Conservation (phyloP, 1,139 yeast genomes). For the Spathaspora sp. region DNA sequence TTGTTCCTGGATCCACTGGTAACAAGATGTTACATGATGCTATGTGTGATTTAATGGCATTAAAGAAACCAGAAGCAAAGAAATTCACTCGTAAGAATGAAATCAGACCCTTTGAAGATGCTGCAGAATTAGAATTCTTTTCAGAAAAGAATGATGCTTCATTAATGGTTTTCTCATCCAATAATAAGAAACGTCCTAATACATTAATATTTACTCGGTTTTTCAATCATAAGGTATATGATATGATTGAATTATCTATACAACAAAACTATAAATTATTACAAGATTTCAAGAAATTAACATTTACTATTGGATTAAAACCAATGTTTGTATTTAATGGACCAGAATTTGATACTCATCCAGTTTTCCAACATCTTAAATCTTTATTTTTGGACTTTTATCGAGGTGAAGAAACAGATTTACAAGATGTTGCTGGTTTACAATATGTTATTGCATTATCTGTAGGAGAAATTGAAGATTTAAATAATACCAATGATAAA, state of each 20-base stretch:
- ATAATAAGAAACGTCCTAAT: constrained; percentile 91
- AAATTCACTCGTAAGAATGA: constrained; percentile 87
- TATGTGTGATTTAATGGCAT: constrained; percentile 83
- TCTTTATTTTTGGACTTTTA: constrained; percentile 89
- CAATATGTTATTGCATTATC: constrained; percentile 88
- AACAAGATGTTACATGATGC: constrained; percentile 83
- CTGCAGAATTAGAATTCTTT: constrained; percentile 82
- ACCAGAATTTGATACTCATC: constrained; percentile 85
- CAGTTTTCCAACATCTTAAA: constrained; percentile 81
- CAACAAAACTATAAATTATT: constrained; percentile 69
- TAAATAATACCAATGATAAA: constrained; percentile 14
- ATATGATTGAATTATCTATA: constrained; percentile 87
- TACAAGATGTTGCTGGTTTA: constrained; percentile 92
- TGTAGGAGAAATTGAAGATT: constrained; percentile 56
- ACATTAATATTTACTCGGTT: constrained; percentile 86
- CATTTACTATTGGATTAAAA: constrained; percentile 86
- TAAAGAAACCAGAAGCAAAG: constrained; percentile 89
- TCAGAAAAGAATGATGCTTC: constrained; percentile 94
- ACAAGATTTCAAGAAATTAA: constrained; percentile 74
- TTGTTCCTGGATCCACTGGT: constrained; percentile 85
- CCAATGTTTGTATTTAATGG: constrained; percentile 96
- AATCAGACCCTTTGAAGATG: constrained; percentile 90
- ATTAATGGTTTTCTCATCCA: constrained; percentile 74
- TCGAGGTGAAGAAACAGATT: constrained; percentile 79
- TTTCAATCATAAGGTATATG: constrained; percentile 85